A percentile compares a stretch with the other conserved stretches of the same genome.
Evolutionary conservation across 306 rosid genomes (phyloP).

Genomic region (Trifolium pratense): DNA sequence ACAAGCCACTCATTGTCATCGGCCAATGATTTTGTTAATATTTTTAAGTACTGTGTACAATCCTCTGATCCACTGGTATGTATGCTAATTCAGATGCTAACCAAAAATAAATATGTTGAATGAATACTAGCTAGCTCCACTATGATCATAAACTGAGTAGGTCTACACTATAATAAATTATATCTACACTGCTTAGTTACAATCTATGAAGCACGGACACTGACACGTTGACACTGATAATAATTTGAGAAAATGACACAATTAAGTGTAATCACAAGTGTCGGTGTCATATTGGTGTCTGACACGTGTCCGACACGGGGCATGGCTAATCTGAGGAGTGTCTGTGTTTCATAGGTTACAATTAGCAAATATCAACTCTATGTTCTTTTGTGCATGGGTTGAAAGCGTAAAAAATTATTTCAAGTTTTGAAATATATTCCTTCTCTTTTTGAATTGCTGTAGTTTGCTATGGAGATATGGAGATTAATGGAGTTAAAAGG

Average conservation of each 20-base stretch:
- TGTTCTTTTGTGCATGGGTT: constrained; percentile 18
- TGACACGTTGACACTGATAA: too few relatives aligned
- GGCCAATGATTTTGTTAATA: constrained; percentile 61
- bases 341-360: too few relatives aligned
- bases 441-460: constrained; percentile 36
- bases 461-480: constrained; percentile 92
- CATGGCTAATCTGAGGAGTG: too few relatives aligned
- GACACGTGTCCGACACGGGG: too few relatives aligned
- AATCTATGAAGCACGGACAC: too few relatives aligned
- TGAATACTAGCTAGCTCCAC: too few relatives aligned
- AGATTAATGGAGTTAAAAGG: constrained; percentile 67
- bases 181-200: constrained; percentile 23
- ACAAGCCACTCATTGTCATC: constrained; percentile 52
- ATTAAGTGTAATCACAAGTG: too few relatives aligned
- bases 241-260: too few relatives aligned
- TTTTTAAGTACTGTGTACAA: constrained; percentile 67
- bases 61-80: constrained; percentile 92
- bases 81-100: constrained; percentile 46
- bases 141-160: too few relatives aligned
- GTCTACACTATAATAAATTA: constrained; percentile 10
- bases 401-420: constrained; percentile 23
- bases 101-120: constrained; percentile 7
- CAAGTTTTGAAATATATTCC: constrained; percentile 17
- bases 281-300: too few relatives aligned
- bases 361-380: constrained; percentile 10